Evolutionary conservation across 768 basidiomycete genomes (phyloP), one percentile per base, ranked within the genome.

Genomic region (Grammothele lineata): DNA sequence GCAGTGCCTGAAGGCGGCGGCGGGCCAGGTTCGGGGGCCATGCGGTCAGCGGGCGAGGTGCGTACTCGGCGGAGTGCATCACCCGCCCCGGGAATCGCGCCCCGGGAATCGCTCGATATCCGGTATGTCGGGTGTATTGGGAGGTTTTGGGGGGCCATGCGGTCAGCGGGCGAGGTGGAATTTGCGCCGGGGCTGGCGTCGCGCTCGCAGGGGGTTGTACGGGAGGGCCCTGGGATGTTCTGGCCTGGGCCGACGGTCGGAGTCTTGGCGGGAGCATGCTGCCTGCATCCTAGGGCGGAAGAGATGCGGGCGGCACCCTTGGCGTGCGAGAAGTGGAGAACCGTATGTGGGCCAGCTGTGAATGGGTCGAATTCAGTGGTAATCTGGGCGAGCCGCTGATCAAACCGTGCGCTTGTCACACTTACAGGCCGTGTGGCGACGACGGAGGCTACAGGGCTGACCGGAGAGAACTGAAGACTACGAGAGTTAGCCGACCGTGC

Each of bases 371-470:
- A 96, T 70, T 97, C 95, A 57, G 97, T 92, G 60, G 92, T 88
- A 39, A 94, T 94, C 66, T 95, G 92, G 44, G 94, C 85, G n/a
- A n/a, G n/a, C n/a, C 47, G 92, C 92, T 38, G 93, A 96, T 26
- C 95, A 98, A 51, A 98, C 88, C 18, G 93, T 96, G 49, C 93
- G 89, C 81, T 98, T 98, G 45, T 93, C 95, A 71, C 93, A 91
- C 73, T 97, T 95, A 72, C 94, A 97, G 57, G 94, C 93, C 44
- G 93, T 95, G 55, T 92, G 90, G 59, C 97, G 85, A 73, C 94
- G 92, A 70, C 94, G 92, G 61, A 96, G 87, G 38, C 95, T 92
- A 76, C 94, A 92, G 46, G 92, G 80, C 72, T 95, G 95, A 53
- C 81, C 73, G 21, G 92, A 91, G 46, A 98, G 73, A 64, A 96